Conservation (phyloP, 495 filamentous ascomycete genomes). For the Neurospora sp. region DNA sequence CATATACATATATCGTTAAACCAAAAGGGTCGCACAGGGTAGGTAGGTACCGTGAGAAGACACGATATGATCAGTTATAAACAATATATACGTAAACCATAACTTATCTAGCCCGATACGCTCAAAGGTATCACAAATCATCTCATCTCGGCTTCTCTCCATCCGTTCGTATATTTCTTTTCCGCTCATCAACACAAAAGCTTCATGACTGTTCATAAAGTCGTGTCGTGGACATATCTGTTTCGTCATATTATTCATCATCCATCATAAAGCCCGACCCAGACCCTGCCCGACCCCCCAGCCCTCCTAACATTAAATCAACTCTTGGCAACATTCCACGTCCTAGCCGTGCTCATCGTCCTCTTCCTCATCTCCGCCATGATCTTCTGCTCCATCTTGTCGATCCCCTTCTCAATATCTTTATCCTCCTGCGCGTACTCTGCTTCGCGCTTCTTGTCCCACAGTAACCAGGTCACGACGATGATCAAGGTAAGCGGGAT, state of each 20-base stretch:
- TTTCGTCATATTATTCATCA: background rate
- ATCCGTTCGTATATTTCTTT: background rate
- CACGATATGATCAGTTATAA: background rate
- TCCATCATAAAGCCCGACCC: too few species aligned
- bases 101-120: background rate
- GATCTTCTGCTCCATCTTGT: constrained; percentile 44
- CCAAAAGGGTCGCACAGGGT: too few species aligned
- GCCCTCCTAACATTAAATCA: background rate
- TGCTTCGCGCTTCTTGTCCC: constrained; percentile 35
- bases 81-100: background rate
- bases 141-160: background rate
- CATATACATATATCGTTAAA: too few species aligned
- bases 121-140: background rate
- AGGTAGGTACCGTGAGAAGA: background rate
- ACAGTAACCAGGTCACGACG: constrained; percentile 35
- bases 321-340: constrained; percentile 24
- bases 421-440: constrained; percentile 34
- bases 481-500: constrained; percentile 39
- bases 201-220: background rate
- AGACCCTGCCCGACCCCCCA: too few species aligned
- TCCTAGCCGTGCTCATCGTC: constrained; percentile 40
- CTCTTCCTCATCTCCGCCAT: constrained; percentile 42
- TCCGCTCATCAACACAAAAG: background rate
- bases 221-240: background rate
- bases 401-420: constrained; percentile 41